Evolutionary conservation across 2,329 filamentous ascomycete species (phyloP), one percentile per base, ranked within the genome.

Genomic region (Diaporthe caulivora): DNA sequence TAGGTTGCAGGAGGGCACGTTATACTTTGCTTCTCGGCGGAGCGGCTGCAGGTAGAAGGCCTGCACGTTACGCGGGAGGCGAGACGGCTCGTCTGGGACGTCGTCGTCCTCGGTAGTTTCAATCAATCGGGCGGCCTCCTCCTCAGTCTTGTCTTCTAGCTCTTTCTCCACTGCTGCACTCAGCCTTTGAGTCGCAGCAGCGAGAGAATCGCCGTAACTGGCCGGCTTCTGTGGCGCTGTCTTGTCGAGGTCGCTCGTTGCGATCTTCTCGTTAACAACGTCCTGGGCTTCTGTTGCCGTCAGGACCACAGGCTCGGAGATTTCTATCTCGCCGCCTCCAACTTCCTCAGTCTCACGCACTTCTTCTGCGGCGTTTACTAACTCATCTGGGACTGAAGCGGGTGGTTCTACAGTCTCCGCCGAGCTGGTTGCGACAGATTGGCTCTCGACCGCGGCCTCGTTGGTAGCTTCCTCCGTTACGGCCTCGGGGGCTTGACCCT

Each of bases 31-130:
- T 80, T 91, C 86, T 76, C 94, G 92, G 78, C 93, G 94, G 68
- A 98, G 88, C 21, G 97, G 96, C 76, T 92, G 91, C 65, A 98
- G 89, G 83, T 97, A 97, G 57, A 97, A 87, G 49, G 96, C 94
- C 85, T 97, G 94, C 40, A 98, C 91, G 76, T 92, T 90, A 78
- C 94, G 91, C 49, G 95, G 95, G 51, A 94, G 86, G 76, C 94
- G 92, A 21, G 64, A 68, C 11, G 82, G 75, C 0, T 80, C 72
- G 11, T 62, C 40, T 31, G 83, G 75, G 0, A 80, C 71, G 18
- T 64, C 29, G 5, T 72, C 70, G 47, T 70, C 70, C n/a, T 57
- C 62, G 8, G 8, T 34, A 9, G 40, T 37, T 37, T 57, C 70
- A 17, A 49, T 37, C 55, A 71, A 24, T 8, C 34, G 13, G 31